Conservation (phyloP, 2,329 filamentous ascomycete species). For the Juglanconis sp. region DNA sequence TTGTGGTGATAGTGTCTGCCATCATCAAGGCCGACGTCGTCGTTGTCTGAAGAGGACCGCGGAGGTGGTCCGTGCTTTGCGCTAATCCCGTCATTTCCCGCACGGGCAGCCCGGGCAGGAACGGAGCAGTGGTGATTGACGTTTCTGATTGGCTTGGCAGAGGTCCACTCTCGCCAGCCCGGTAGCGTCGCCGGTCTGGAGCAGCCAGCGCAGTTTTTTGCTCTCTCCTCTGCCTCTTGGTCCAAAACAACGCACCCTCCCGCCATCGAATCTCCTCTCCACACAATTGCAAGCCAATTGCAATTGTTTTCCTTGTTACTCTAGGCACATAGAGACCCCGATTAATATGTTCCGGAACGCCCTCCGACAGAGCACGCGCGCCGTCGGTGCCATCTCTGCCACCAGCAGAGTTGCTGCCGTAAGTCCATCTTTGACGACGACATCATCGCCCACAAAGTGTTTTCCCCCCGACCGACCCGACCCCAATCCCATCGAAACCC, state of each 20-base stretch:
- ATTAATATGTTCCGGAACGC: slow-evolving; percentile 93
- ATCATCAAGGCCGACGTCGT: neutral
- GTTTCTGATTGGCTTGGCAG: slow-evolving; percentile 19
- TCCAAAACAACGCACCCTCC: slow-evolving; percentile 32
- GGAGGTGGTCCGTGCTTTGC: neutral
- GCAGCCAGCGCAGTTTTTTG: slow-evolving; percentile 12
- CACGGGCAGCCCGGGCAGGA: neutral
- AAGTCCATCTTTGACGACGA: slow-evolving; percentile 56
- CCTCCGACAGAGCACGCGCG: slow-evolving; percentile 93
- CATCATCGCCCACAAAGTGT: slow-evolving; percentile 13
- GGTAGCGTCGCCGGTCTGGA: neutral
- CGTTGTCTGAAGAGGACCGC: neutral
- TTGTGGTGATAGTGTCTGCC: too few species aligned
- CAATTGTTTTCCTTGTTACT: slow-evolving; percentile 58
- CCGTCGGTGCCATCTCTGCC: slow-evolving; percentile 90
- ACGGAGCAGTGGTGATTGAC: neutral
- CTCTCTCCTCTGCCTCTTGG: slow-evolving; percentile 21
- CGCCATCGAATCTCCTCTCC: slow-evolving; percentile 58
- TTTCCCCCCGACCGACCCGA: slow-evolving; percentile 35
- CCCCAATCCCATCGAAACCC: slow-evolving; percentile 45
- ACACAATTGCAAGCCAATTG: slow-evolving; percentile 57
- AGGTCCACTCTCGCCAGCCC: neutral
- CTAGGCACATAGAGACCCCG: slow-evolving; percentile 51
- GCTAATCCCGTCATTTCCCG: neutral
- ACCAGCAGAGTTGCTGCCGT: slow-evolving; percentile 89